Conservation (phyloP, 495 filamentous ascomycete genomes). For the Penicillium arizonense region DNA sequence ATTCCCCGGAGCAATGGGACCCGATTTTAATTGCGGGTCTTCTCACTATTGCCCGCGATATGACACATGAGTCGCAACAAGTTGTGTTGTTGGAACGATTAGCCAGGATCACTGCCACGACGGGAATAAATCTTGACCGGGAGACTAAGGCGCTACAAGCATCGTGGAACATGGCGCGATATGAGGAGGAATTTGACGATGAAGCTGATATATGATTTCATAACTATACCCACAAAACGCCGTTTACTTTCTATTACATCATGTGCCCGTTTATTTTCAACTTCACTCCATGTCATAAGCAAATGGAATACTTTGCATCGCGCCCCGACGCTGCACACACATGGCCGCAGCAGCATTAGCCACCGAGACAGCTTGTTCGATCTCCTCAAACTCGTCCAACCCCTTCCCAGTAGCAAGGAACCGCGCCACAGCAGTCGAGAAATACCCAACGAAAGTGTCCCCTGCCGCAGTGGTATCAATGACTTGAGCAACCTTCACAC, state of each 20-base stretch:
- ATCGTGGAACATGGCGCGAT: slow-evolving; percentile 21
- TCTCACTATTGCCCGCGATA: slow-evolving; percentile 19
- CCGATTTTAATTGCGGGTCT: slow-evolving; percentile 22
- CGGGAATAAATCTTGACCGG: slow-evolving; percentile 19
- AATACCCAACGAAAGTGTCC: slow-evolving; percentile 73
- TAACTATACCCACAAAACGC: slow-evolving; percentile 6
- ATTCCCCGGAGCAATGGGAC: slow-evolving; percentile 28
- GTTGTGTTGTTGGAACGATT: slow-evolving; percentile 13
- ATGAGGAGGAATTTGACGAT: slow-evolving; percentile 20
- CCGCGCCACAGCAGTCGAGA: slow-evolving; percentile 18
- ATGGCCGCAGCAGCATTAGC: slow-evolving; percentile 25
- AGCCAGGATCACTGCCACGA: slow-evolving; percentile 12
- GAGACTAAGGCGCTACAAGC: slow-evolving; percentile 15
- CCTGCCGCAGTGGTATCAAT: slow-evolving; percentile 87
- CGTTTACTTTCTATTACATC: neutral
- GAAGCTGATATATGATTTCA: slow-evolving; percentile 12
- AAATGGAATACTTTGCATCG: slow-evolving; percentile 28
- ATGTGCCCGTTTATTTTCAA: neutral
- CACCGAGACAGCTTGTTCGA: slow-evolving; percentile 15
- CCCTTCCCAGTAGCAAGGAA: slow-evolving; percentile 15
- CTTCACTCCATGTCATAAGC: slow-evolving; percentile 19
- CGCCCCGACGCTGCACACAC: slow-evolving; percentile 21
- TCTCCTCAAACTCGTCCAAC: slow-evolving; percentile 19
- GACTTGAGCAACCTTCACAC: slow-evolving; percentile 59
- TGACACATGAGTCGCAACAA: slow-evolving; percentile 28